phyloP scores from a whole-genome alignment of 2,329 filamentous ascomycete genomes.

The Monilinia polystroma region DNA sequence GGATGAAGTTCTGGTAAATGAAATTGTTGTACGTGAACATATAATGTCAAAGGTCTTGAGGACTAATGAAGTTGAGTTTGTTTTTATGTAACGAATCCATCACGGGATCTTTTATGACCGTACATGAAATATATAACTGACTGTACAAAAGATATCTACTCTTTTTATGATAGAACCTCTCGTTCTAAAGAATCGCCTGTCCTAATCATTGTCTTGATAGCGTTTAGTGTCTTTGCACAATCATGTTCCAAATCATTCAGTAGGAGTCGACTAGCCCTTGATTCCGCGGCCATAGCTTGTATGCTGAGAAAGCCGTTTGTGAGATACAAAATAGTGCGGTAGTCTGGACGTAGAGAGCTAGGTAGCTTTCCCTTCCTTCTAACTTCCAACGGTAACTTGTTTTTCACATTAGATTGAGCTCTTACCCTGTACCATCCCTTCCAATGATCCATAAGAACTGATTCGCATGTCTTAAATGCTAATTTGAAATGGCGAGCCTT shows the following conservation, averaged over 20 bases:
- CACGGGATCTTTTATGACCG: background rate
- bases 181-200: constrained; percentile 34
- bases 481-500: constrained; percentile 57
- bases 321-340: constrained; percentile 37
- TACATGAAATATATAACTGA: constrained; percentile 1
- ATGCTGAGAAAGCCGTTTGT: constrained; percentile 36
- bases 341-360: constrained; percentile 35
- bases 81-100: background rate
- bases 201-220: constrained; percentile 38
- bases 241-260: constrained; percentile 34
- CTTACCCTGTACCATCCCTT: constrained; percentile 60
- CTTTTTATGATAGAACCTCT: constrained; percentile 23
- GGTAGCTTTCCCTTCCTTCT: constrained; percentile 31
- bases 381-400: constrained; percentile 33
- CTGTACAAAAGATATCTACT: constrained; percentile 6
- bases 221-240: constrained; percentile 38
- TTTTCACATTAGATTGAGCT: constrained; percentile 29
- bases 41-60: background rate
- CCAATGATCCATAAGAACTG: constrained; percentile 75
- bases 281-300: constrained; percentile 35
- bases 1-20: background rate
- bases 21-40: background rate
- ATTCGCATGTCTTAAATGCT: constrained; percentile 75
- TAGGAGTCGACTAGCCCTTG: constrained; percentile 29
- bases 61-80: constrained; percentile 10